A percentile compares a stretch with the other conserved stretches of the same genome.
These are phyloP conservation scores for Ceratocystiopsis brevicomis DNA, from an alignment of 2,329 filamentous ascomycete species.

Conservation along the genomic window DNA sequence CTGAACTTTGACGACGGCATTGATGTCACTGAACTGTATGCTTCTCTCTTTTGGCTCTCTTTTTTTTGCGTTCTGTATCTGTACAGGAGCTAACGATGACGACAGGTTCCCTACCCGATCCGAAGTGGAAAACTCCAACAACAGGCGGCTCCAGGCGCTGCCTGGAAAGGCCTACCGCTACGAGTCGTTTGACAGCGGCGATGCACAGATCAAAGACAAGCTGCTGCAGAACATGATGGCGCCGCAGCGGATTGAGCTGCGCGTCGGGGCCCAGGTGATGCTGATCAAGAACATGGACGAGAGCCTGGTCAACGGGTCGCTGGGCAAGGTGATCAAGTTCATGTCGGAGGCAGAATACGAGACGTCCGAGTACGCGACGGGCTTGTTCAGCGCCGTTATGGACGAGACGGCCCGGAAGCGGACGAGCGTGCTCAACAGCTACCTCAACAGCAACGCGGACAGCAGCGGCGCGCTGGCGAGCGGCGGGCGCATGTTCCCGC, in stretches of 20 bases:
- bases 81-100: background rate
- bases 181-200: constrained; percentile 59
- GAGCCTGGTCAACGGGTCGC: constrained; percentile 76
- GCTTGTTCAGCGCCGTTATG: constrained; percentile 7
- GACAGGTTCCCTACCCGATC: constrained; percentile 61
- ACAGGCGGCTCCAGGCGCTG: constrained; percentile 50
- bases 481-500: constrained; percentile 41
- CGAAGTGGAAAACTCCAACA: constrained; percentile 81
- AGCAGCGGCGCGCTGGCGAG: constrained; percentile 12
- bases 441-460: constrained; percentile 16
- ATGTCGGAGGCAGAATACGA: constrained; percentile 33
- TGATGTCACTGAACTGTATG: constrained; percentile 66
- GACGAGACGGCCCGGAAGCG: constrained; percentile 33
- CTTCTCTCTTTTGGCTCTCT: constrained; percentile 1
- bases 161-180: constrained; percentile 50
- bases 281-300: constrained; percentile 99
- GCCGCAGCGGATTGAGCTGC: constrained; percentile 59
- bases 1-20: constrained; percentile 55
- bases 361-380: constrained; percentile 1
- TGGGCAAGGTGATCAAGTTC: constrained; percentile 71
- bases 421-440: constrained; percentile 30
- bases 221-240: constrained; percentile 86
- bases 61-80: background rate
- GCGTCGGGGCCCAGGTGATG: constrained; percentile 93
- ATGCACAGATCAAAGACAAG: constrained; percentile 52